Percentiles rank a stretch among this genome's conserved stretches.
phyloP scores from a whole-genome alignment of 176 grass and related monocot genomes.

The Carex kokanica region DNA sequence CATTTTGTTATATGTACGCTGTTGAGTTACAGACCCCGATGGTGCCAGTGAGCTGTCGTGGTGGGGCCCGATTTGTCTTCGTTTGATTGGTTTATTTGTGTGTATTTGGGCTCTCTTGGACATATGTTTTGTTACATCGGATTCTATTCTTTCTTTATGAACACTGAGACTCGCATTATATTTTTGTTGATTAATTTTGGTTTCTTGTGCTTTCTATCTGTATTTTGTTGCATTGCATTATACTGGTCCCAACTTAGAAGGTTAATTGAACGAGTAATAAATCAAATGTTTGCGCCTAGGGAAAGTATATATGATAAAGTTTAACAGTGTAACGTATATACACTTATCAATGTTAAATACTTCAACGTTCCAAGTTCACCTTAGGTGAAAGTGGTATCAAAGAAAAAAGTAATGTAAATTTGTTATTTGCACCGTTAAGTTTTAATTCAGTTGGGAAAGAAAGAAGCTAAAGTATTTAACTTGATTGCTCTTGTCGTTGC shows the following conservation, averaged over 20 bases:
- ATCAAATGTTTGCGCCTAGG: not conserved
- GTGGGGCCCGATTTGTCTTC: constrained; percentile 8
- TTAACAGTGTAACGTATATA: too few species aligned
- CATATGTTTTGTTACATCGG: constrained; percentile 18
- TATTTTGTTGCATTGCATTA: not conserved
- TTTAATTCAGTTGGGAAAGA: not conserved
- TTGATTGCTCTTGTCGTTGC: not conserved
- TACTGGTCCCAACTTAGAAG: not conserved
- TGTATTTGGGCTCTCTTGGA: constrained; percentile 23
- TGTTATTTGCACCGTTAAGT: not conserved
- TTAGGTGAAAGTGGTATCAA: not conserved
- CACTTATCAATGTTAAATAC: not conserved
- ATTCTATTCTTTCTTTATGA: constrained; percentile 18
- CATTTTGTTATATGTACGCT: constrained; percentile 13
- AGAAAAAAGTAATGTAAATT: too few species aligned
- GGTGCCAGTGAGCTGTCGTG: not conserved
- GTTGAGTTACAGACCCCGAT: not conserved
- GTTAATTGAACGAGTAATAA: not conserved
- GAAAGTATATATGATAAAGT: not conserved
- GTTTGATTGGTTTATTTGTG: constrained; percentile 24
- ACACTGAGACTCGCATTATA: not conserved
- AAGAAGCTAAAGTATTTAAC: not conserved
- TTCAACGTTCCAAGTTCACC: too few species aligned
- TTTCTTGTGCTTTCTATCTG: not conserved
- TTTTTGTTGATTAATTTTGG: constrained; percentile 6